Conservation (phyloP, 305 asterid genomes). For the Rubia balearica region DNA sequence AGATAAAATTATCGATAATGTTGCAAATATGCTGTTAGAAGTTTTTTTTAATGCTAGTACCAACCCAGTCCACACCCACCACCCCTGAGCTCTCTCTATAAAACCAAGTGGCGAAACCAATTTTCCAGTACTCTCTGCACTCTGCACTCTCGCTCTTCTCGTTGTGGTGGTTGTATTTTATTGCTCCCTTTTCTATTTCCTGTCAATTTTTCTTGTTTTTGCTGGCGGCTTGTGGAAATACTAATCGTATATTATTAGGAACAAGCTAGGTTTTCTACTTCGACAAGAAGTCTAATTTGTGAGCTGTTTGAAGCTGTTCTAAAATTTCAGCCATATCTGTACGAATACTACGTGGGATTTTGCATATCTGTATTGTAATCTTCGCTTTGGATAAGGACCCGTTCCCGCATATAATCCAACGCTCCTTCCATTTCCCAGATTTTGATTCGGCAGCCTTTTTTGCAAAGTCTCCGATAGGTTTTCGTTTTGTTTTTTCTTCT, state of each 20-base stretch:
- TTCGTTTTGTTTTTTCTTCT: neutral
- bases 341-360: neutral
- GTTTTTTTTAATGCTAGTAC: neutral
- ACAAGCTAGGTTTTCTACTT: neutral
- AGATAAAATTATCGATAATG: no score
- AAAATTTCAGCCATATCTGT: neutral
- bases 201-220: neutral
- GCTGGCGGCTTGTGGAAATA: neutral
- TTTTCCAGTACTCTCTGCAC: neutral
- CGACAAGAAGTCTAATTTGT: neutral
- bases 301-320: neutral
- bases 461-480: neutral
- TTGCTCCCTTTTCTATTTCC: no score
- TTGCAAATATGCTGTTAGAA: no score
- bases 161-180: neutral
- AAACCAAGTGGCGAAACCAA: neutral
- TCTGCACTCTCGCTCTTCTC: neutral
- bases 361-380: constrained; percentile 10
- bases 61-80: neutral
- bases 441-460: neutral
- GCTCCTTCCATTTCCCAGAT: neutral
- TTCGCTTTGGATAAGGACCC: constrained; percentile 11
- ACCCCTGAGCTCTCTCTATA: neutral
- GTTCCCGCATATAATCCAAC: neutral
- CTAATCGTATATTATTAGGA: neutral